Conservation (phyloP, 208 protist genomes). For the Leishmania martiniquensis region DNA sequence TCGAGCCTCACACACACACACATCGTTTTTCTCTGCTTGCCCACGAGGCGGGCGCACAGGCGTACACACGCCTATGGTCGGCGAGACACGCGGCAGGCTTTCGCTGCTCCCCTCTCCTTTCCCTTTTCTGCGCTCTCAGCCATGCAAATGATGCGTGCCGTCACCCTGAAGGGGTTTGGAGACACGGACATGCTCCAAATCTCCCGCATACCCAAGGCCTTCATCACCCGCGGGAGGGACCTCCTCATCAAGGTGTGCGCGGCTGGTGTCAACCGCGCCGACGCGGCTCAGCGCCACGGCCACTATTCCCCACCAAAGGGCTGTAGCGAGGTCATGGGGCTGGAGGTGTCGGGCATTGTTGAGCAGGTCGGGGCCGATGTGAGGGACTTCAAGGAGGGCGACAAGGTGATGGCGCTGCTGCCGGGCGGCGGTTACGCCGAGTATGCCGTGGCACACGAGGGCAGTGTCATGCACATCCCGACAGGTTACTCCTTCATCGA, state of each 20-base stretch:
- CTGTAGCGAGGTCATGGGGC: conserved; percentile 78
- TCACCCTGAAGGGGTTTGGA: conserved; percentile 81
- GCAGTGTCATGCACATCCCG: conserved; percentile 83
- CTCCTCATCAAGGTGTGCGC: conserved; percentile 90
- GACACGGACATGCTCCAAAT: conserved; percentile 61
- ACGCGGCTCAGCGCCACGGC: conserved; percentile 81
- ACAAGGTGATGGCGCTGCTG: conserved; percentile 89
- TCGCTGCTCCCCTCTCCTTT: background rate
- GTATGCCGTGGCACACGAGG: conserved; percentile 79
- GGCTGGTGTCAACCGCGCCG: conserved; percentile 89
- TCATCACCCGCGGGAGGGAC: conserved; percentile 40
- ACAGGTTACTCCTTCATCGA: conserved; percentile 83
- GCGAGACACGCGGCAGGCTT: background rate
- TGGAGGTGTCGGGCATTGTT: conserved; percentile 92
- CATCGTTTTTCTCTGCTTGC: background rate
- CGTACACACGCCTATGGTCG: background rate
- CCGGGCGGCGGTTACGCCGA: conserved; percentile 93
- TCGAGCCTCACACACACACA: background rate
- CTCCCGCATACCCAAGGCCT: conserved; percentile 45
- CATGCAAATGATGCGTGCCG: conserved; percentile 82
- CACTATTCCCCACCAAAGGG: conserved; percentile 90
- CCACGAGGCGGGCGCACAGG: background rate
- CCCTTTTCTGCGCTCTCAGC: background rate
- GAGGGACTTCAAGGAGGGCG: conserved; percentile 75
- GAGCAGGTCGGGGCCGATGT: conserved; percentile 63